These are phyloP conservation scores for Carex sylvatica DNA, from an alignment of 202 grass and related monocot genomes.

Conservation along the genomic window DNA sequence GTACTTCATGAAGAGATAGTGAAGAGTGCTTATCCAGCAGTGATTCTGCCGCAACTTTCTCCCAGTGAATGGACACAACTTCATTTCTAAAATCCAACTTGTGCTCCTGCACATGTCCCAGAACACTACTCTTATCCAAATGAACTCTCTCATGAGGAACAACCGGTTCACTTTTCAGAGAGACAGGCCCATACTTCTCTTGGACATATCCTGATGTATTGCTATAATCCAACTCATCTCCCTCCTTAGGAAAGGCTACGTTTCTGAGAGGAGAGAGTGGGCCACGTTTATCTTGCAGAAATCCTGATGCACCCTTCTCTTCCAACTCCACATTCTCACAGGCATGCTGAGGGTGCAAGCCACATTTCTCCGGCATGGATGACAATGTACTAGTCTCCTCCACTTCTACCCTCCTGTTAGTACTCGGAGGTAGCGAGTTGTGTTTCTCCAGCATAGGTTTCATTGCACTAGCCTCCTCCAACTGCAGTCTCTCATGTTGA, in stretches of 20 bases:
- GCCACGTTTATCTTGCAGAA: not conserved
- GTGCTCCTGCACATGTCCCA: not conserved
- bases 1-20: not conserved
- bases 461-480: not conserved
- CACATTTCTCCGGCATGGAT: not conserved
- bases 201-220: conserved; percentile 14
- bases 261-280: conserved; percentile 11
- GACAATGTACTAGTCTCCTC: not conserved
- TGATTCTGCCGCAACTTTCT: not conserved
- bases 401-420: conserved; percentile 26
- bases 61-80: not conserved
- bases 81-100: not conserved
- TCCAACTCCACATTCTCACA: not conserved
- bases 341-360: conserved; percentile 5
- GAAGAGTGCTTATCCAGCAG: not conserved
- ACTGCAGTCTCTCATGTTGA: not conserved
- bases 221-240: conserved; percentile 20
- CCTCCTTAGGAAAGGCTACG: conserved; percentile 24
- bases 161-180: not conserved
- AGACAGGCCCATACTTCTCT: conserved; percentile 27
- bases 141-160: not conserved
- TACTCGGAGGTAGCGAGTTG: conserved; percentile 7
- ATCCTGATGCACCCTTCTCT: conserved; percentile 2
- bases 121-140: not conserved
- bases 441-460: conserved; percentile 24